Percentiles rank a stretch among this genome's conserved stretches.
phyloP scores from a whole-genome alignment of 2,329 filamentous ascomycete species.

The Cladosporium sp. region DNA sequence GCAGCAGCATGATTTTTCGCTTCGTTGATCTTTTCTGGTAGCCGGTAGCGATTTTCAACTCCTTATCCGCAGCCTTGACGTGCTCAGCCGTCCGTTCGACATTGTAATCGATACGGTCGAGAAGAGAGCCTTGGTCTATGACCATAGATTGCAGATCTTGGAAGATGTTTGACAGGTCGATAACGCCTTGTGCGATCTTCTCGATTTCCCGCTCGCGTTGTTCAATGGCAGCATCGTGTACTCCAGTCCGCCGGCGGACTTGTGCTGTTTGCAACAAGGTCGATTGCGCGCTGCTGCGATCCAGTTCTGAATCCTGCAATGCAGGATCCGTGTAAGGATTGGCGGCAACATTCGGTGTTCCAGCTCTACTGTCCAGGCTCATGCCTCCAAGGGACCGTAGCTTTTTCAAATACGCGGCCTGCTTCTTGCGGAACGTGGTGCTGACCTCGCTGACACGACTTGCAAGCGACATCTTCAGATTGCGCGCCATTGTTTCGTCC shows the following conservation, averaged over 20 bases:
- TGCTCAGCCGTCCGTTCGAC: conserved; percentile 93
- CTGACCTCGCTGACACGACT: conserved; percentile 44
- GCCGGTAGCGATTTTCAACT: conserved; percentile 78
- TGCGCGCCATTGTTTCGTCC: conserved; percentile 93
- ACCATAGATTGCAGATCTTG: conserved; percentile 92
- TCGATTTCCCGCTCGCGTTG: conserved; percentile 96
- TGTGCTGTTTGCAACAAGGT: conserved; percentile 71
- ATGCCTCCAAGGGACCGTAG: conserved; percentile 43
- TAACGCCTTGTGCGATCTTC: conserved; percentile 96
- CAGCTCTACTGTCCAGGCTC: conserved; percentile 44
- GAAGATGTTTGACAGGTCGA: conserved; percentile 94
- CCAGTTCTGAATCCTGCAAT: conserved; percentile 86
- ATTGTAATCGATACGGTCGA: conserved; percentile 67
- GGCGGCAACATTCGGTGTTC: conserved; percentile 36
- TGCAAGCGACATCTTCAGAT: conserved; percentile 64
- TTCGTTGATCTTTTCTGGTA: conserved; percentile 89
- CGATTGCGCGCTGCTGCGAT: conserved; percentile 85
- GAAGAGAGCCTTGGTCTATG: conserved; percentile 50
- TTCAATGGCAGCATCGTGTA: conserved; percentile 78
- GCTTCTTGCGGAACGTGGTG: conserved; percentile 91
- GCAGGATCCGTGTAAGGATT: conserved; percentile 79
- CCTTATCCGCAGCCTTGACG: conserved; percentile 88
- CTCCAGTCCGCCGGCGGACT: conserved; percentile 56
- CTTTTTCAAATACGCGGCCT: conserved; percentile 85
- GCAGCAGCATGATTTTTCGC: conserved; percentile 85